phyloP scores from a whole-genome alignment of 1,284 basidiomycete genomes.

The Mrakiaceae sp. region DNA sequence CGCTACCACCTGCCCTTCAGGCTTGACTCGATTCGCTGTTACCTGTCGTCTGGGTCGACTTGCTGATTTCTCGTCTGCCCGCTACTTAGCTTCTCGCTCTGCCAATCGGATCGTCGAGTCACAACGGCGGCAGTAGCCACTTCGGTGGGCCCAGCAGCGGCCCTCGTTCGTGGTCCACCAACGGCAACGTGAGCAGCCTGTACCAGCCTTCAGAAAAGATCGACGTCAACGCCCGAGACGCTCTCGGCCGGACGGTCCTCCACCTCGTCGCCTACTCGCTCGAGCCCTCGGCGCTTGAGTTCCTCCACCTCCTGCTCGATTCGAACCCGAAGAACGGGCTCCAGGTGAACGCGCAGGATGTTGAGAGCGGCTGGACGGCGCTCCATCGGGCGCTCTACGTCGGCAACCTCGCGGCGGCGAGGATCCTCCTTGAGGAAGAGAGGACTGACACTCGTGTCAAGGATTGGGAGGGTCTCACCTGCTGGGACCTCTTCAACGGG shows the following conservation, averaged over 20 bases:
- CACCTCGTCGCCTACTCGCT: conserved; percentile 62
- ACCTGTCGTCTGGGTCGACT: too few species aligned
- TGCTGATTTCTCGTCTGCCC: too few species aligned
- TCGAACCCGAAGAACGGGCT: conserved; percentile 48
- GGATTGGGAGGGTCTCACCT: conserved; percentile 81
- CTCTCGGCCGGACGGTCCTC: conserved; percentile 52
- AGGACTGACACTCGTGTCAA: conserved; percentile 57
- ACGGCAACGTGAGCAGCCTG: not conserved
- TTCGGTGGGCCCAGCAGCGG: not conserved
- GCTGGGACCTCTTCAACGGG: conserved; percentile 88
- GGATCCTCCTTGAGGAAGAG: conserved; percentile 66
- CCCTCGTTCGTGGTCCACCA: not conserved
- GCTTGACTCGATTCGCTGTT: too few species aligned
- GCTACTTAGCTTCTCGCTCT: not conserved
- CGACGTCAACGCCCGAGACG: conserved; percentile 15
- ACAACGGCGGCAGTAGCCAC: not conserved
- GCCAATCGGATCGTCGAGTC: not conserved
- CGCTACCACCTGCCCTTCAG: too few species aligned
- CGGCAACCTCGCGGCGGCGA: conserved; percentile 71
- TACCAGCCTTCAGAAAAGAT: not conserved
- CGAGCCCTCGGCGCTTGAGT: conserved; percentile 58
- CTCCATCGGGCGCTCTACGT: conserved; percentile 82
- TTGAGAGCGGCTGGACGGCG: conserved; percentile 81
- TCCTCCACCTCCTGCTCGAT: conserved; percentile 65
- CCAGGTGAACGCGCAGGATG: conserved; percentile 71